A percentile compares a stretch with the other conserved stretches of the same genome.
Evolutionary conservation across 1,284 basidiomycete genomes (phyloP).

Genomic region (Peniophora sp.): DNA sequence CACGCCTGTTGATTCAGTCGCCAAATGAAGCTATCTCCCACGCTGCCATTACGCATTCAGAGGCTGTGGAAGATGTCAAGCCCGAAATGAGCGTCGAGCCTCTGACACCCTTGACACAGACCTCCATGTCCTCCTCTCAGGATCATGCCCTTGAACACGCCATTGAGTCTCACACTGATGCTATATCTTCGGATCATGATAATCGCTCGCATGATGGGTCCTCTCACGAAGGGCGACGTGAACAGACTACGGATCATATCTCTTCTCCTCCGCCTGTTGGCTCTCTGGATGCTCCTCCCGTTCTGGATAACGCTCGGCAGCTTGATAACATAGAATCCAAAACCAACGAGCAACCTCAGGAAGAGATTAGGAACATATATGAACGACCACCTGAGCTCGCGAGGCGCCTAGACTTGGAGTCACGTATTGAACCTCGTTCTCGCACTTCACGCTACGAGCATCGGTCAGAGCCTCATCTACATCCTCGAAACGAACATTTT

Average conservation of each 20-base stretch:
- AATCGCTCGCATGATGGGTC: neutral
- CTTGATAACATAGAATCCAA: conserved; percentile 18
- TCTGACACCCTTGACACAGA: no score
- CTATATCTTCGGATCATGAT: neutral
- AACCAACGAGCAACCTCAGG: conserved; percentile 16
- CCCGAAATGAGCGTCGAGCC: no score
- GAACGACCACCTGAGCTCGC: neutral
- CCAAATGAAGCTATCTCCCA: no score
- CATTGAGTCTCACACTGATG: neutral
- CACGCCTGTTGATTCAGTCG: no score
- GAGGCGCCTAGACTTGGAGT: neutral
- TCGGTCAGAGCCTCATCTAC: neutral
- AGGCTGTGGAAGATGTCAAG: no score
- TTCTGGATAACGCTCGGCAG: conserved; percentile 18
- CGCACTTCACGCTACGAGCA: no score
- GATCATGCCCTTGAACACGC: conserved; percentile 2
- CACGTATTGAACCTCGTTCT: no score
- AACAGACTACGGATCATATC: neutral
- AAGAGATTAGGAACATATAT: conserved; percentile 10
- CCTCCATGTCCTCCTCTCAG: no score
- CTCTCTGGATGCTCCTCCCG: conserved; percentile 11
- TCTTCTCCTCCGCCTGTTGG: conserved; percentile 2
- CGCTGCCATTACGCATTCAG: no score
- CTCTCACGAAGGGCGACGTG: neutral
- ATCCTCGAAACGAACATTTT: neutral